phyloP scores from a whole-genome alignment of 208 protist species.

The Crithidia acanthocephali region DNA sequence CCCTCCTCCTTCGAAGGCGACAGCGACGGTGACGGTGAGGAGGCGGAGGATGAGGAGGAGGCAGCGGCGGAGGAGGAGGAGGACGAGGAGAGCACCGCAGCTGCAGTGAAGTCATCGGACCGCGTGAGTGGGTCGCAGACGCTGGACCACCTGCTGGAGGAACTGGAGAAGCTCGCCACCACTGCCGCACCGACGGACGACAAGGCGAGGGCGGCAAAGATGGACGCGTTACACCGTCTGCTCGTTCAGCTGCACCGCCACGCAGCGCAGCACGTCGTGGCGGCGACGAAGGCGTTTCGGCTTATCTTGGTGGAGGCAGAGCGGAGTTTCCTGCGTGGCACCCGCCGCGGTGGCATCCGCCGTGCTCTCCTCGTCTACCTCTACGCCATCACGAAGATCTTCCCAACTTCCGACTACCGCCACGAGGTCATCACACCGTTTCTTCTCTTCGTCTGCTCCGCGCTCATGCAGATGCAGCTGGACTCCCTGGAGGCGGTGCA shows the following conservation, averaged over 20 bases:
- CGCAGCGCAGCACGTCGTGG: constrained; percentile 50
- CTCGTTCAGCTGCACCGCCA: constrained; percentile 59
- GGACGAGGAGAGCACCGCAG: neutral
- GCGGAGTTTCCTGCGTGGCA: constrained; percentile 51
- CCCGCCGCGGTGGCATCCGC: constrained; percentile 35
- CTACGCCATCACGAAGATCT: constrained; percentile 68
- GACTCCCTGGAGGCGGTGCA: constrained; percentile 54
- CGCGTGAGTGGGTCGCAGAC: constrained; percentile 30
- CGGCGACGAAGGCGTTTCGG: constrained; percentile 71
- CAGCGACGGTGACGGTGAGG: constrained; percentile 5
- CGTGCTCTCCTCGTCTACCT: constrained; percentile 60
- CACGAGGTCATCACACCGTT: constrained; percentile 83
- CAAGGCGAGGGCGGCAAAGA: constrained; percentile 11
- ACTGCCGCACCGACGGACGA: neutral
- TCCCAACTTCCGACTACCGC: constrained; percentile 80
- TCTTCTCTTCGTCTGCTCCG: constrained; percentile 70
- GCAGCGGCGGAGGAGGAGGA: neutral
- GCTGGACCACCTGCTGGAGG: constrained; percentile 47
- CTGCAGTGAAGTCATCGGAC: neutral
- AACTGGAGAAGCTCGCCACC: constrained; percentile 46
- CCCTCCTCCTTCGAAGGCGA: neutral
- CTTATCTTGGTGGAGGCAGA: constrained; percentile 82
- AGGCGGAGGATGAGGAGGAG: constrained; percentile 3
- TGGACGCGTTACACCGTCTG: constrained; percentile 41
- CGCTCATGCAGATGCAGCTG: constrained; percentile 67